A percentile compares a stretch with the other conserved stretches of the same genome.
phyloP scores from a whole-genome alignment of 2,329 filamentous ascomycete species.

The Trichoderma polysporum region DNA sequence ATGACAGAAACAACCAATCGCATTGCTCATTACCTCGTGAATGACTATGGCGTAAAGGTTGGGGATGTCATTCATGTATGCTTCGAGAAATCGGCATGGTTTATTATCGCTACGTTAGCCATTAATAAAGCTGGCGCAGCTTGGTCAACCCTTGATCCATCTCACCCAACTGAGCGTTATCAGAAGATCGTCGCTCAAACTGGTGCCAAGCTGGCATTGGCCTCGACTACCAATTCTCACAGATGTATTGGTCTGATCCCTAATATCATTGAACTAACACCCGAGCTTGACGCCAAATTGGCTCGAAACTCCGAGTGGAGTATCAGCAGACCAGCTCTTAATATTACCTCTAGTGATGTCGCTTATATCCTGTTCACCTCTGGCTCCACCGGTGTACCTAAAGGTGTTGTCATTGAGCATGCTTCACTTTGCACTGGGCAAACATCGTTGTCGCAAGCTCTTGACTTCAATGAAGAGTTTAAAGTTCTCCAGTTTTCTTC shows the following conservation, averaged over 20 bases:
- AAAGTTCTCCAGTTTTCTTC: slow-evolving; percentile 17
- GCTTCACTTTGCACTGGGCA: slow-evolving; percentile 11
- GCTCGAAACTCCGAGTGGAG: neutral
- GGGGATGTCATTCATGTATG: slow-evolving; percentile 17
- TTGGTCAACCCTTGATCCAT: slow-evolving; percentile 18
- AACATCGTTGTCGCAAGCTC: neutral
- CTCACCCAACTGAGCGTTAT: neutral
- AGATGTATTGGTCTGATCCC: neutral
- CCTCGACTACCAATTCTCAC: neutral
- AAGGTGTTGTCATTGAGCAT: slow-evolving; percentile 48
- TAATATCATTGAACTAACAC: slow-evolving; percentile 1
- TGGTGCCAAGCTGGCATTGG: neutral
- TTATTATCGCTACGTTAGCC: slow-evolving; percentile 3
- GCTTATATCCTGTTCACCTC: slow-evolving; percentile 59
- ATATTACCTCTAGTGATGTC: slow-evolving; percentile 15
- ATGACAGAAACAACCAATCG: neutral
- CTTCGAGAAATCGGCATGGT: slow-evolving; percentile 19
- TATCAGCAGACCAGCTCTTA: neutral
- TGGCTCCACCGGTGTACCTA: slow-evolving; percentile 57
- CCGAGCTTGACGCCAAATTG: slow-evolving; percentile 6
- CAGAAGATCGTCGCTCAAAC: slow-evolving; percentile 14
- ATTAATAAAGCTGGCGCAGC: slow-evolving; percentile 19
- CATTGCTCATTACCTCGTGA: slow-evolving; percentile 13
- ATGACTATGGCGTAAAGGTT: neutral
- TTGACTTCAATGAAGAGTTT: neutral